Percentiles rank a stretch among this genome's conserved stretches.
Conservation (phyloP, 2,329 filamentous ascomycete genomes). For the Cercospora sojina region DNA sequence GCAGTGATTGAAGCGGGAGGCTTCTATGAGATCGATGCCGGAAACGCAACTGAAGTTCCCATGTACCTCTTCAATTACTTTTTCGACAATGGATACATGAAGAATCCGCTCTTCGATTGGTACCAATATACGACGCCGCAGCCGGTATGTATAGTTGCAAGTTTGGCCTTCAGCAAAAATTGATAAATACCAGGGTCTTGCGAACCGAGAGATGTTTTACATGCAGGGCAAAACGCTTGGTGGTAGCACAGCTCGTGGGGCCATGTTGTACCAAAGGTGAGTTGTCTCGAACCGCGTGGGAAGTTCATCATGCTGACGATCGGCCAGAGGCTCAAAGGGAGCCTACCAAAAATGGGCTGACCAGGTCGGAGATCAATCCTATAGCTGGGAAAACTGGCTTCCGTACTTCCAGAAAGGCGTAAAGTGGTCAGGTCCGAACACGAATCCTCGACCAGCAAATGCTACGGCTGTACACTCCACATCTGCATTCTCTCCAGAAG, state of each 20-base stretch:
- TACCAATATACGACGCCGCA: conserved; percentile 1
- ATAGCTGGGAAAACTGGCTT: conserved; percentile 34
- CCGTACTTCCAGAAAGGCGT: conserved; percentile 23
- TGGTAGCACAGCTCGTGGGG: conserved; percentile 1
- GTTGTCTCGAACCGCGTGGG: background rate
- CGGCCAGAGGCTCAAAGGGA: conserved; percentile 33
- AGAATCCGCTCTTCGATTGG: conserved; percentile 10
- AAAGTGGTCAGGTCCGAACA: conserved; percentile 5
- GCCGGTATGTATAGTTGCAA: background rate
- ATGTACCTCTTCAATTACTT: conserved; percentile 10
- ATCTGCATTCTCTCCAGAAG: background rate
- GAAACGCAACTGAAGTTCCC: background rate
- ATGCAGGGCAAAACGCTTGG: background rate
- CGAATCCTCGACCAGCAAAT: conserved; percentile 12
- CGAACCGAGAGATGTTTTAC: background rate
- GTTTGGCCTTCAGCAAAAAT: background rate
- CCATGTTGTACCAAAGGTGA: background rate
- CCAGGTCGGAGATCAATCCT: conserved; percentile 38
- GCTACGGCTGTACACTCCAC: conserved; percentile 5
- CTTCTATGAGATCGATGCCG: conserved; percentile 20
- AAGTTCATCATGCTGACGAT: background rate
- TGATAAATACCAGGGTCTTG: background rate
- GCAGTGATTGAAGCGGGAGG: conserved; percentile 32
- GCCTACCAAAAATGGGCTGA: conserved; percentile 41
- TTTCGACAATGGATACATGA: conserved; percentile 12